phyloP scores from a whole-genome alignment of 2,329 filamentous ascomycete genomes.

The Saccharata proteae region DNA sequence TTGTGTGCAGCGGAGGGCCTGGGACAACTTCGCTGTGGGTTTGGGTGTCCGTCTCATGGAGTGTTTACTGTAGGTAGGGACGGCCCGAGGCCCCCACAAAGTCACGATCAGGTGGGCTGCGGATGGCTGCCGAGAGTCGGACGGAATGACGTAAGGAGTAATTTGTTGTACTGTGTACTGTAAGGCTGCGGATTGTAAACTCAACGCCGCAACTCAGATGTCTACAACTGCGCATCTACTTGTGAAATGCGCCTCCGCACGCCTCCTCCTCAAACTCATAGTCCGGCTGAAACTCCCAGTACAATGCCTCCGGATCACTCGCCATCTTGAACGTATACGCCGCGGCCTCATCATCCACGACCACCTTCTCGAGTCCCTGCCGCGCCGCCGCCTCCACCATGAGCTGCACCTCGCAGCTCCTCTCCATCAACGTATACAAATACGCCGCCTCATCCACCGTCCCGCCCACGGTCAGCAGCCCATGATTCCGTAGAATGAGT shows the following conservation, averaged over 20 bases:
- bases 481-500: slow-evolving; percentile 59
- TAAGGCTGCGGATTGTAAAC: not conserved
- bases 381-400: slow-evolving; percentile 53
- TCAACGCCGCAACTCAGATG: not conserved
- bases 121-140: no score
- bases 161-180: not conserved
- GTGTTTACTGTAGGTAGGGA: no score
- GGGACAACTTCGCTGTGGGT: no score
- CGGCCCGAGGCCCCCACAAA: no score
- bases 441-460: slow-evolving; percentile 68
- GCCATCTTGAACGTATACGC: slow-evolving; percentile 40
- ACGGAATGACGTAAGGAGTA: not conserved
- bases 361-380: slow-evolving; percentile 35
- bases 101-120: no score
- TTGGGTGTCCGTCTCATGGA: no score
- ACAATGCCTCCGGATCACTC: slow-evolving; percentile 36
- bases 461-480: slow-evolving; percentile 54
- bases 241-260: slow-evolving; percentile 8
- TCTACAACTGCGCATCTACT: not conserved
- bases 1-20: no score
- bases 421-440: slow-evolving; percentile 56
- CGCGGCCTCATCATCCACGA: slow-evolving; percentile 45
- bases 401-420: slow-evolving; percentile 56
- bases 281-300: slow-evolving; percentile 40
- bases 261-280: slow-evolving; percentile 24